These are phyloP conservation scores for Candida neerlandica DNA, from an alignment of 1,139 yeast genomes.

Conservation along the genomic window DNA sequence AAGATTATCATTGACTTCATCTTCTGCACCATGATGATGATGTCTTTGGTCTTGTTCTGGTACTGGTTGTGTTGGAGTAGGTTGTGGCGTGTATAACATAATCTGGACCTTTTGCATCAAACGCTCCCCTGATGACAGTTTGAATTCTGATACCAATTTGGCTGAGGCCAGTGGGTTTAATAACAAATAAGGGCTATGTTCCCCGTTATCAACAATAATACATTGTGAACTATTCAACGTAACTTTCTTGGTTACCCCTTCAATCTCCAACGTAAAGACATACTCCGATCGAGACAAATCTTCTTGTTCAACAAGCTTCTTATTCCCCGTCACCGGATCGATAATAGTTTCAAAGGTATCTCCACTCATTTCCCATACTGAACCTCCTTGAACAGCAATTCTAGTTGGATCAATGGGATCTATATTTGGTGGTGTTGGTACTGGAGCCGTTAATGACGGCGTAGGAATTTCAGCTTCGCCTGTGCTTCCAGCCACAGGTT, in stretches of 20 bases:
- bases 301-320: slow-evolving; percentile 26
- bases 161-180: slow-evolving; percentile 40
- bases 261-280: slow-evolving; percentile 23
- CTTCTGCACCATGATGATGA: background rate
- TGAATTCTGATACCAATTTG: slow-evolving; percentile 24
- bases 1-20: slow-evolving; percentile 10
- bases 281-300: slow-evolving; percentile 26
- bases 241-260: slow-evolving; percentile 20
- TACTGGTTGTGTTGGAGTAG: background rate
- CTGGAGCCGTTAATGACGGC: background rate
- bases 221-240: slow-evolving; percentile 43
- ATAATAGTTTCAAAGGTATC: slow-evolving; percentile 28
- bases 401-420: slow-evolving; percentile 26
- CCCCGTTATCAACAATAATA: slow-evolving; percentile 40
- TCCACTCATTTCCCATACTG: slow-evolving; percentile 30
- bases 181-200: slow-evolving; percentile 41
- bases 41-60: background rate
- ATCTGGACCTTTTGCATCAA: slow-evolving; percentile 27
- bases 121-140: slow-evolving; percentile 17
- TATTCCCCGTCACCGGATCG: slow-evolving; percentile 9
- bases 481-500: background rate
- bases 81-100: slow-evolving; percentile 1
- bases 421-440: slow-evolving; percentile 4
- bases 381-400: slow-evolving; percentile 25
- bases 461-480: background rate